A percentile compares a stretch with the other conserved stretches of the same genome.
These are phyloP conservation scores for Trichophyton schoenleinii DNA, from an alignment of 2,329 filamentous ascomycete species.

Conservation along the genomic window DNA sequence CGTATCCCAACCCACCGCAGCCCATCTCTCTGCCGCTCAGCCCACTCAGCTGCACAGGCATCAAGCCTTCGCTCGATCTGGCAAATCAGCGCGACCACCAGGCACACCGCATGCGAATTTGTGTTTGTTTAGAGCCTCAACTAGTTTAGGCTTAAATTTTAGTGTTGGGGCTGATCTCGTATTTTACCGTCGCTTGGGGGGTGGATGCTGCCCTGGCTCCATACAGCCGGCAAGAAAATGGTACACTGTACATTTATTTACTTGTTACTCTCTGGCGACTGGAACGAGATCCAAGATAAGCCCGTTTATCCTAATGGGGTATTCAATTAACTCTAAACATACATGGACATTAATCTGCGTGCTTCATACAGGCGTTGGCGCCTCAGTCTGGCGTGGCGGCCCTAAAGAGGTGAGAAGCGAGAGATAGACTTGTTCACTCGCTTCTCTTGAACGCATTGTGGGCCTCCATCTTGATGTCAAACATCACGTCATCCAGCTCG, in stretches of 20 bases:
- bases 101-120: neutral
- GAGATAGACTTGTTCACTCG: slow-evolving; percentile 4
- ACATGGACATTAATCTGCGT: neutral
- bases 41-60: neutral
- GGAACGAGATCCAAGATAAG: neutral
- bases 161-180: neutral
- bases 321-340: neutral
- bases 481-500: slow-evolving; percentile 63
- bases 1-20: neutral
- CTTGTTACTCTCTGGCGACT: no score
- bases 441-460: slow-evolving; percentile 54
- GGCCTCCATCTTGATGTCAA: slow-evolving; percentile 63
- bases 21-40: neutral
- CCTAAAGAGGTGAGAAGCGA: neutral
- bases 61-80: neutral
- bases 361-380: no score
- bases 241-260: no score
- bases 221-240: neutral
- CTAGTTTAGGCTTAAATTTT: neutral
- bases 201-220: neutral
- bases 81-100: neutral
- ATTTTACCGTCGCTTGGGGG: neutral
- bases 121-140: neutral
- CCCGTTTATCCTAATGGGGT: neutral
- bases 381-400: neutral